Evolutionary conservation across 2,329 filamentous ascomycete genomes (phyloP), one percentile per base, ranked within the genome.

Genomic region (Trichoderma sp.): DNA sequence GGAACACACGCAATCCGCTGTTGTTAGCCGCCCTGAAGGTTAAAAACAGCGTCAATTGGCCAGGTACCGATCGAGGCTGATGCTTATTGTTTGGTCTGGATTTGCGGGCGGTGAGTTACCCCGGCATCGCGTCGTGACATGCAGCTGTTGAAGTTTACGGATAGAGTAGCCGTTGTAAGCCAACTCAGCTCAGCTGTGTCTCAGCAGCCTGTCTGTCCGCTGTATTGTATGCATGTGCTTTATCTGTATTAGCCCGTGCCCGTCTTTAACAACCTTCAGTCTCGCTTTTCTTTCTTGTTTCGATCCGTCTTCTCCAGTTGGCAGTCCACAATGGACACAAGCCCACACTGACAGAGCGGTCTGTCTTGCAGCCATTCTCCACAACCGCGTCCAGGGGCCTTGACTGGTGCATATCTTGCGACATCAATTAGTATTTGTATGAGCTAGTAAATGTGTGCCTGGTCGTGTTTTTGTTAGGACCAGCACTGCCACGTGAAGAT

Each of bases 371-470:
- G 65, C 65, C 26, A 28, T 28, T 58, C 66, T 47, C 66, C 66
- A 69, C 66, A 32, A 26, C 56, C 56, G 24, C 28, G 34, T 30
- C 34, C 65, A 32, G 53, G 65, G 65, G 36, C n/a, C 56, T 51
- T 78, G 63, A 80, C 80, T 78, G 76, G 77, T 69, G 72, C 39
- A 80, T 60, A 51, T 51, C 43, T 12, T 51, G 43, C 43, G 43
- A 51, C 43, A 51, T 51, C n/a, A 51, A 51, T 21, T 51, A 21
- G 43, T 12, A 51, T 51, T 51, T 51, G 43, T 51, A 51, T 51
- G n/a, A 51, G 43, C 43, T 51, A 51, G 43, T 51, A 51, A 21
- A 9, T n/a, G n/a, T 3, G 43, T 21, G n/a, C n/a, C 43, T 21
- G 18, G 43, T 51, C 43, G 43, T 51, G 1, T 51, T 51, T 9